Conservation (phyloP, 129 eudicot species). For the Pulicaria dysenterica region DNA sequence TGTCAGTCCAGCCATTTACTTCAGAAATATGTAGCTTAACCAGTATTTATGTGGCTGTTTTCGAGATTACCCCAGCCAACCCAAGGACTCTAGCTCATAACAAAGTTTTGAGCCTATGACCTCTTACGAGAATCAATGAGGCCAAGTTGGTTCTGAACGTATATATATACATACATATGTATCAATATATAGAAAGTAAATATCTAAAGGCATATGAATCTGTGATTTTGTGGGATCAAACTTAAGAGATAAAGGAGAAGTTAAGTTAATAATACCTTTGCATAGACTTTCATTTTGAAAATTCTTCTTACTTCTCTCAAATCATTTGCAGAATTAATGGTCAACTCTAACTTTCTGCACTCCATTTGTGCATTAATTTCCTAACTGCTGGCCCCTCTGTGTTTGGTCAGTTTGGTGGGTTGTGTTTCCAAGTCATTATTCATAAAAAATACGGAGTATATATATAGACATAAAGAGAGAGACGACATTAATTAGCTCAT, state of each 20-base stretch:
- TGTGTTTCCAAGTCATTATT: background rate
- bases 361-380: constrained; percentile 45
- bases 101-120: no score
- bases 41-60: no score
- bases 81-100: no score
- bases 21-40: no score
- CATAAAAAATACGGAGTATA: background rate
- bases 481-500: no score
- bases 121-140: no score
- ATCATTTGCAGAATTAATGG: constrained; percentile 50
- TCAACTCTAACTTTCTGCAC: constrained; percentile 60
- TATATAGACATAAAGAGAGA: background rate
- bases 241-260: background rate
- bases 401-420: background rate
- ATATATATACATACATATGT: no score
- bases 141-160: no score
- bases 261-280: constrained; percentile 38
- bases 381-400: background rate
- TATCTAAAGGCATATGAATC: no score
- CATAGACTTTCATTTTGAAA: constrained; percentile 63
- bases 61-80: background rate
- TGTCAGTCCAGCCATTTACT: no score
- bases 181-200: no score
- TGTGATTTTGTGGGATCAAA: no score
- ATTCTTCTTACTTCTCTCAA: constrained; percentile 50